Percentiles rank a stretch among this genome's conserved stretches.
phyloP scores from a whole-genome alignment of 2,329 filamentous ascomycete genomes.

The Aquanectria penicillioides region DNA sequence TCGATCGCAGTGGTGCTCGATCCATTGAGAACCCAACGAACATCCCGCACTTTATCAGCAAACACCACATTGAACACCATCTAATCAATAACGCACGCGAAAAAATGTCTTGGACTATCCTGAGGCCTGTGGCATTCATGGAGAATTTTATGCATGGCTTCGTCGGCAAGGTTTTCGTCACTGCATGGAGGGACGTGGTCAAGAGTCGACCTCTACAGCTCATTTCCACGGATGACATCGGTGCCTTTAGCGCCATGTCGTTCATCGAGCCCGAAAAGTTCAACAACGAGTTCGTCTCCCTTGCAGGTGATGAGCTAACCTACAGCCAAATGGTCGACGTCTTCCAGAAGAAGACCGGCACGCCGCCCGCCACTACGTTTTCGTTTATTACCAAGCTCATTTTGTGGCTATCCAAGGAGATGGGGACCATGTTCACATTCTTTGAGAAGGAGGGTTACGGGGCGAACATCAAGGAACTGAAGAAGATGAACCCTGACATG shows the following conservation, averaged over 20 bases:
- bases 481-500: slow-evolving; percentile 1
- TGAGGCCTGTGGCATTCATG: slow-evolving; percentile 54
- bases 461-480: slow-evolving; percentile 42
- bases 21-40: slow-evolving; percentile 61
- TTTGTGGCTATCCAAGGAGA: slow-evolving; percentile 43
- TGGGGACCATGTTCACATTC: slow-evolving; percentile 50
- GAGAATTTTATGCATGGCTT: slow-evolving; percentile 49
- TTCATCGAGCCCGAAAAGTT: slow-evolving; percentile 47
- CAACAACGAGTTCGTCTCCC: slow-evolving; percentile 43
- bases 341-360: slow-evolving; percentile 46
- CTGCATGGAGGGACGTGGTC: slow-evolving; percentile 44
- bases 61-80: slow-evolving; percentile 69
- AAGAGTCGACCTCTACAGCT: slow-evolving; percentile 37
- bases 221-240: slow-evolving; percentile 47
- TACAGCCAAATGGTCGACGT: slow-evolving; percentile 43
- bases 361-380: slow-evolving; percentile 42
- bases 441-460: slow-evolving; percentile 49
- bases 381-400: slow-evolving; percentile 41
- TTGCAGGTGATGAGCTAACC: slow-evolving; percentile 54
- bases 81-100: slow-evolving; percentile 54
- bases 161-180: slow-evolving; percentile 44
- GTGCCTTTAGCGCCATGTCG: slow-evolving; percentile 49
- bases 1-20: slow-evolving; percentile 67
- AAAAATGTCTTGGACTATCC: slow-evolving; percentile 49
- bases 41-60: slow-evolving; percentile 69